Evolutionary conservation across 179 eudicot species (phyloP), one percentile per base, ranked within the genome.

Genomic region (Silene coronaria): DNA sequence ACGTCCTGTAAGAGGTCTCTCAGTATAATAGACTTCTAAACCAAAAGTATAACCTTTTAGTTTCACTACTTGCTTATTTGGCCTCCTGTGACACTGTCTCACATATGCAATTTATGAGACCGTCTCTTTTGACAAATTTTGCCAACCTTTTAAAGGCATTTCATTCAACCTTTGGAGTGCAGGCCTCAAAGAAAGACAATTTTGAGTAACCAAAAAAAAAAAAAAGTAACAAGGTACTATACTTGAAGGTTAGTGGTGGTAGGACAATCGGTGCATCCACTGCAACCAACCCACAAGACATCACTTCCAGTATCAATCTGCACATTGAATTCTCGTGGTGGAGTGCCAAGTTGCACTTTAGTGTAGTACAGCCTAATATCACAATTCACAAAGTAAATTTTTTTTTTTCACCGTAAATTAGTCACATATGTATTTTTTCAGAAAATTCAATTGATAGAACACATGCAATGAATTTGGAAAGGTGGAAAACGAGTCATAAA

Each of bases 301-400:
- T 94, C 96, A 87, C 98, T 94, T 80, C 98, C 97, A 0, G 98
- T 91, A 86, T 94, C 98, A 74, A 94, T 92, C 78, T 92, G 97
- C 38, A 92, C 98, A 80, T 85, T 87, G 84, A 85, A 94, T 65
- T 89, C 91, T 78, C 86, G 88, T 64, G 97, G 84, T 4, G 98
- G 97, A 69, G 86, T 74, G 38, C 98, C 98, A 78, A 94, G 58
- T 84, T 87, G 82, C 71, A 94, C 91, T 75, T 84, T 82, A 70
- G 98, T 92, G 75, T 81, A 94, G 79, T 94, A 94, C 65, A 94
- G 87, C 94, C 98, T 93, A 76, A 67, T 67, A 70, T 67, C 13
- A 63, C 34, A 68, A 34, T 30, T 30, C 42, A 34, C 42, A 34
- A 48, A 30, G 58, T 21, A 1, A 42, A 6, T 6, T 0, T 63